Conservation (phyloP, 306 rosid genomes). For the Purshia tridentata region DNA sequence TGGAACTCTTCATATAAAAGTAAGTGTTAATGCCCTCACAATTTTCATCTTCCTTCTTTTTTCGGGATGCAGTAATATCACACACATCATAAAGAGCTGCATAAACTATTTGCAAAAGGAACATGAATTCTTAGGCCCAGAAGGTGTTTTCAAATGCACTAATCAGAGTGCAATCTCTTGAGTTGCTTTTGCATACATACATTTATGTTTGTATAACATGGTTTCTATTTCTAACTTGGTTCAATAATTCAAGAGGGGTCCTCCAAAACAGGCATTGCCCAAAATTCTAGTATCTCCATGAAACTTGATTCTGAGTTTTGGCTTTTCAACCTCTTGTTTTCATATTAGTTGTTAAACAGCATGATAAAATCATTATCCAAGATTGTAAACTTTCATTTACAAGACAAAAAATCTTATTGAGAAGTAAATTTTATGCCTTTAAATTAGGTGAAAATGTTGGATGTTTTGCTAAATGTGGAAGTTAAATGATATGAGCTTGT, state of each 20-base stretch:
- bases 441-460: neutral
- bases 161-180: neutral
- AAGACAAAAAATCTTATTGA: neutral
- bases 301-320: neutral
- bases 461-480: neutral
- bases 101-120: neutral
- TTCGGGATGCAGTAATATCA: neutral
- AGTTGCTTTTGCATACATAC: neutral
- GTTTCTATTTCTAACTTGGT: neutral
- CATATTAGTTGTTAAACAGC: neutral
- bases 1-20: slow-evolving; percentile 85
- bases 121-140: neutral
- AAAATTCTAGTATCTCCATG: too few relatives aligned
- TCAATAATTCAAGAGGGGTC: neutral
- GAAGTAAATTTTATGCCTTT: neutral
- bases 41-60: neutral
- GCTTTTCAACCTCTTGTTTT: neutral
- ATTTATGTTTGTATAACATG: neutral
- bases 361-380: neutral
- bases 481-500: neutral
- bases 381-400: neutral
- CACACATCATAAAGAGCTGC: neutral
- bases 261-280: neutral
- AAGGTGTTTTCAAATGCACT: neutral
- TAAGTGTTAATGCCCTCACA: slow-evolving; percentile 31